Base-by-base conservation (phyloP, 2,329 filamentous ascomycete genomes). In the Arthrobotrys conoides region DNA sequence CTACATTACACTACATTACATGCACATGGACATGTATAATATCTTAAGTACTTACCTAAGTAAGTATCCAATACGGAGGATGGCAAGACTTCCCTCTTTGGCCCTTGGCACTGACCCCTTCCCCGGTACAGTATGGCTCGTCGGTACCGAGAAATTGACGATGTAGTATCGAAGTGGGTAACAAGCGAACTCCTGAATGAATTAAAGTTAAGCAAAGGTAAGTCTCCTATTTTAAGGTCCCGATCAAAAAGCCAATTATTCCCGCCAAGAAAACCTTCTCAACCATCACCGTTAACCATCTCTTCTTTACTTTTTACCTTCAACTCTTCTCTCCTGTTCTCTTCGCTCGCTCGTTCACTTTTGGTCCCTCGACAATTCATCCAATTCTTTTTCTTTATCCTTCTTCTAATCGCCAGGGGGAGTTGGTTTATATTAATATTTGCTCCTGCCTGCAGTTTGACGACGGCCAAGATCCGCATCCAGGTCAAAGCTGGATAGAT, bases 141-240 rank as follows among this genome's bases (percentile, higher is more conserved):
- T n/a, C 27, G 27, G 27, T 30, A 30, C 27, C 27, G 27, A 30
- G 27, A 30, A 30, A 3, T 30, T 30, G 27, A 30, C 27, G 27
- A 30, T 30, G 27, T 30, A 30, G 27, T 30, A 46, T n/a, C 44
- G 44, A n/a, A n/a, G n/a, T n/a, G n/a, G n/a, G n/a, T n/a, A n/a
- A n/a, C n/a, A n/a, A n/a, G n/a, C n/a, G n/a, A 46, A n/a, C 44
- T 20, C 44, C 44, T 51, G 48, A 27, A 27, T 51, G 48, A 27
- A 27, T 51, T 20, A 6, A 51, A 27, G 27, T 30, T n/a, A n/a
- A n/a, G n/a, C n/a, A n/a, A n/a, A n/a, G n/a, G n/a, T n/a, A n/a
- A n/a, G n/a, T 30, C 27, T 30, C 33, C 33, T 36, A 36, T 36
- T 36, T 36, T 36, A 12, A 30, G 27, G 27, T 30, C 27, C 27